These are phyloP conservation scores for Pezicula rhizophila DNA, from an alignment of 2,329 filamentous ascomycete genomes.

Conservation along the genomic window DNA sequence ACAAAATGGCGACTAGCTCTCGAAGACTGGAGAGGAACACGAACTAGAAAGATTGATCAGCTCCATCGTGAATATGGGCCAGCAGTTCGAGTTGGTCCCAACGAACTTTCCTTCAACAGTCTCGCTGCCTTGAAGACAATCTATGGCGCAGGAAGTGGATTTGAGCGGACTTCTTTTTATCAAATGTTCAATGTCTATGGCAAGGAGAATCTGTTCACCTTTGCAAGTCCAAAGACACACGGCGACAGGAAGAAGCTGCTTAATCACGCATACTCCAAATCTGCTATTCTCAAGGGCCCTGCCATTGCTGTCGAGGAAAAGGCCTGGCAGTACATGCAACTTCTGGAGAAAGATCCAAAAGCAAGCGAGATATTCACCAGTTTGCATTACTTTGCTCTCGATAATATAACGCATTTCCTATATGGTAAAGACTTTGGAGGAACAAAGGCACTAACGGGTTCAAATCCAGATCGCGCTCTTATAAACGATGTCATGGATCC, in stretches of 20 bases:
- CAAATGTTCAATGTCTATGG: constrained; percentile 49
- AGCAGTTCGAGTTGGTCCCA: constrained; percentile 18
- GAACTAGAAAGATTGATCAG: constrained; percentile 10
- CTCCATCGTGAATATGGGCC: constrained; percentile 12
- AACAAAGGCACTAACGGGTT: constrained; percentile 37
- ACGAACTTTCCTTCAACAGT: constrained; percentile 23
- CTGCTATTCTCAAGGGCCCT: constrained; percentile 31
- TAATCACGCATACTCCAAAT: constrained; percentile 47
- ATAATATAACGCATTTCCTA: constrained; percentile 45
- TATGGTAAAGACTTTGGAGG: constrained; percentile 38
- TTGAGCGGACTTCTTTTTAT: constrained; percentile 42
- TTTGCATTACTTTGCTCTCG: constrained; percentile 47
- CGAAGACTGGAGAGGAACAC: constrained; percentile 11
- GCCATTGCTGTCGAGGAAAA: constrained; percentile 33
- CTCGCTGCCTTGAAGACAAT: constrained; percentile 41
- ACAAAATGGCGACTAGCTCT: constrained; percentile 14
- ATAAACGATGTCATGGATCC: constrained; percentile 43
- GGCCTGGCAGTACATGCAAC: constrained; percentile 32
- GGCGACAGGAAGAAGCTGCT: constrained; percentile 44
- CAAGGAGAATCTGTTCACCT: constrained; percentile 44
- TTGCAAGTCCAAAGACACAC: constrained; percentile 35
- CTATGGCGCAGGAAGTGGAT: constrained; percentile 45
- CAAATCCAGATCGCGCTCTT: constrained; percentile 31
- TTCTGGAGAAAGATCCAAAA: constrained; percentile 31
- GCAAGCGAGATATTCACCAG: constrained; percentile 40